A percentile compares a stretch with the other conserved stretches of the same genome.
phyloP scores from a whole-genome alignment of 2,329 filamentous ascomycete species.

The Trematosphaeria pertusa region DNA sequence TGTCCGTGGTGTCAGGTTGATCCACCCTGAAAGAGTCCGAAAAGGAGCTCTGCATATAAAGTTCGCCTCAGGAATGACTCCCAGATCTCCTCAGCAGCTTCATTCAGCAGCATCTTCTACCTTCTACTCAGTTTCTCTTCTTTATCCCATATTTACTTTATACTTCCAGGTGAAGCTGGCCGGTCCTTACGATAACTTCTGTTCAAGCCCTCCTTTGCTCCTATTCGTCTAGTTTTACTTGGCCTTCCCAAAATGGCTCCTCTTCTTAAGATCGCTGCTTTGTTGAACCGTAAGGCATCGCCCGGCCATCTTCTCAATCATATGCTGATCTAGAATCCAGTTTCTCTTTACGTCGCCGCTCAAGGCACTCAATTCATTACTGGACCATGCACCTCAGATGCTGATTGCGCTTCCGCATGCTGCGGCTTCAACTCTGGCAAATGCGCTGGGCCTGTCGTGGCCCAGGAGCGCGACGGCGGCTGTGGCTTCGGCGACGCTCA shows the following conservation, averaged over 20 bases:
- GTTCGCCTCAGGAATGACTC: slow-evolving; percentile 3
- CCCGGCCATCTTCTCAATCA: neutral
- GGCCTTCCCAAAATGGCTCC: slow-evolving; percentile 30
- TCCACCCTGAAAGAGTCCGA: slow-evolving; percentile 11
- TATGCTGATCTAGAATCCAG: slow-evolving; percentile 18
- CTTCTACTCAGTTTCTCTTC: slow-evolving; percentile 3
- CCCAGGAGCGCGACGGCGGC: slow-evolving; percentile 38
- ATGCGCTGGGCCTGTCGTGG: slow-evolving; percentile 39
- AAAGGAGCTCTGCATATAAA: slow-evolving; percentile 22
- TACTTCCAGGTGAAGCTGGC: slow-evolving; percentile 31
- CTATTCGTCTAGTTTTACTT: neutral
- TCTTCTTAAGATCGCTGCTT: slow-evolving; percentile 32
- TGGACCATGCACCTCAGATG: slow-evolving; percentile 45
- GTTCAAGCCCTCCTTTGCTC: slow-evolving; percentile 10
- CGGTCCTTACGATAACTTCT: slow-evolving; percentile 15
- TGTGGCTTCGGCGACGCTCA: slow-evolving; percentile 38
- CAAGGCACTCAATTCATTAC: slow-evolving; percentile 51
- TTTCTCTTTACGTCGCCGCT: slow-evolving; percentile 32
- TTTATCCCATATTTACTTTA: slow-evolving; percentile 5
- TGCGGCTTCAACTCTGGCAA: slow-evolving; percentile 45
- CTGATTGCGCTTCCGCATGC: slow-evolving; percentile 48
- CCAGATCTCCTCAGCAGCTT: slow-evolving; percentile 13
- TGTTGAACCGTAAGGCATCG: slow-evolving; percentile 28
- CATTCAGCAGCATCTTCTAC: slow-evolving; percentile 4
- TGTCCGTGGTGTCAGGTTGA: slow-evolving; percentile 27